Percentiles rank a stretch among this genome's conserved stretches.
Conservation (phyloP, 768 basidiomycete species). For the Dentipellis sp. region DNA sequence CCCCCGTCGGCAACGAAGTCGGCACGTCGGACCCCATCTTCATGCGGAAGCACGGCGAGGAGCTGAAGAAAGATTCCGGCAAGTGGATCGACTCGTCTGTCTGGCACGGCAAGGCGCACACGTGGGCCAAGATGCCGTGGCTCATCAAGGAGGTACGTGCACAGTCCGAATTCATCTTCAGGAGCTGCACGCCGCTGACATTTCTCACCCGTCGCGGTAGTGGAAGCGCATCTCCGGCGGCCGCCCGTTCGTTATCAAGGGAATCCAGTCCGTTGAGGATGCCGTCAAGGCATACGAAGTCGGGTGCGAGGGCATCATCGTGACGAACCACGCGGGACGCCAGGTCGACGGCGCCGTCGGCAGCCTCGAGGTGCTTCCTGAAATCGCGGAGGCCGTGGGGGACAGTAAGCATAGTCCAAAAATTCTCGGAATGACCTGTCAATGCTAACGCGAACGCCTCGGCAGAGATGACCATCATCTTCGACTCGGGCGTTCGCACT, state of each 20-base stretch:
- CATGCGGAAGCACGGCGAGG: slow-evolving; percentile 35
- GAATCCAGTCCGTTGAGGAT: slow-evolving; percentile 39
- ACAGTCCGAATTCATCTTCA: too few relatives aligned
- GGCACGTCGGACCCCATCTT: slow-evolving; percentile 41
- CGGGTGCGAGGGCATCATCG: slow-evolving; percentile 46
- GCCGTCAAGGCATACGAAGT: slow-evolving; percentile 36
- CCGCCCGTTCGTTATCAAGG: slow-evolving; percentile 45
- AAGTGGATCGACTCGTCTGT: slow-evolving; percentile 41
- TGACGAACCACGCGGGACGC: slow-evolving; percentile 45
- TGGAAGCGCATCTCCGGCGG: slow-evolving; percentile 39
- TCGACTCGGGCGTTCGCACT: slow-evolving; percentile 44
- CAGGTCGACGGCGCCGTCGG: slow-evolving; percentile 50
- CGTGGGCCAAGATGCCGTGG: slow-evolving; percentile 44
- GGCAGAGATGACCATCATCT: slow-evolving; percentile 39
- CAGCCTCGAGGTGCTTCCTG: slow-evolving; percentile 40
- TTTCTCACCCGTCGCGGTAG: too few relatives aligned
- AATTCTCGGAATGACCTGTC: neutral
- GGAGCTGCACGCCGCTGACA: neutral
- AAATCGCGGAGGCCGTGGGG: slow-evolving; percentile 41
- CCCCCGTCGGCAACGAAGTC: slow-evolving; percentile 34
- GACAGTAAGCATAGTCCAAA: slow-evolving; percentile 26
- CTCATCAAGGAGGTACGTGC: slow-evolving; percentile 30
- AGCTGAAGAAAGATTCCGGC: slow-evolving; percentile 31
- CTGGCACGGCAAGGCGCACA: slow-evolving; percentile 43
- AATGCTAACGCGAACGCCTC: neutral